These are phyloP conservation scores for Talaromyces sp. DNA, from an alignment of 2,329 filamentous ascomycete genomes.

Conservation along the genomic window DNA sequence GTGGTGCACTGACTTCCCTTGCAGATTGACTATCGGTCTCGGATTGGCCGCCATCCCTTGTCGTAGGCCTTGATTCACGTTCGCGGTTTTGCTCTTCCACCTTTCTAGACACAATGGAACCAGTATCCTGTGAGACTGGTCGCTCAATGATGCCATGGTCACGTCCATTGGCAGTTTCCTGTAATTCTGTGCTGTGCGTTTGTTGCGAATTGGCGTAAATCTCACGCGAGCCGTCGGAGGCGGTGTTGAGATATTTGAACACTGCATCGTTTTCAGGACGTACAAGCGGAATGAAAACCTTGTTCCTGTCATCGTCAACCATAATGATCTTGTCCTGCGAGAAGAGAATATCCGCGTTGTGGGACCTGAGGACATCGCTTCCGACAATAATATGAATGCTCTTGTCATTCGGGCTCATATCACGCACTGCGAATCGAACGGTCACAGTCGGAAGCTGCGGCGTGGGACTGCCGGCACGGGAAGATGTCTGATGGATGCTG, in stretches of 20 bases:
- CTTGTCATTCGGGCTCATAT: constrained; percentile 49
- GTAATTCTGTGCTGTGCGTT: constrained; percentile 25
- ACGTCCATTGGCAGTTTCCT: neutral
- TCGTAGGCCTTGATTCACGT: constrained; percentile 21
- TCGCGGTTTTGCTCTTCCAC: constrained; percentile 20
- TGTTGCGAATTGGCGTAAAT: constrained; percentile 20
- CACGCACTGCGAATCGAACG: constrained; percentile 71
- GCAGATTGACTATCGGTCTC: constrained; percentile 20
- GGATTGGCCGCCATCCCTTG: constrained; percentile 16
- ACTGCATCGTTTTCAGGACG: constrained; percentile 80
- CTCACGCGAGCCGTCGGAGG: constrained; percentile 28
- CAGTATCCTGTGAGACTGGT: constrained; percentile 30
- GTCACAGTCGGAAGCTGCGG: constrained; percentile 79
- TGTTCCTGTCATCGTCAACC: constrained; percentile 81
- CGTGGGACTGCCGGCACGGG: constrained; percentile 67
- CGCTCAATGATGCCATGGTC: constrained; percentile 17
- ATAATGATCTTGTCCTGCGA: constrained; percentile 87
- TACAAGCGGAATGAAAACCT: constrained; percentile 85
- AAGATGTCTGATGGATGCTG: constrained; percentile 68
- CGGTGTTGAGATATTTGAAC: constrained; percentile 74
- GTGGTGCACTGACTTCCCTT: constrained; percentile 21
- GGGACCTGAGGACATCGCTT: constrained; percentile 78
- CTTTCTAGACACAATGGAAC: constrained; percentile 22
- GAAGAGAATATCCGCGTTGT: constrained; percentile 87
- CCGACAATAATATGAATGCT: constrained; percentile 83